These are phyloP conservation scores for Fusarium succisae DNA, from an alignment of 2,329 filamentous ascomycete species.

Conservation along the genomic window DNA sequence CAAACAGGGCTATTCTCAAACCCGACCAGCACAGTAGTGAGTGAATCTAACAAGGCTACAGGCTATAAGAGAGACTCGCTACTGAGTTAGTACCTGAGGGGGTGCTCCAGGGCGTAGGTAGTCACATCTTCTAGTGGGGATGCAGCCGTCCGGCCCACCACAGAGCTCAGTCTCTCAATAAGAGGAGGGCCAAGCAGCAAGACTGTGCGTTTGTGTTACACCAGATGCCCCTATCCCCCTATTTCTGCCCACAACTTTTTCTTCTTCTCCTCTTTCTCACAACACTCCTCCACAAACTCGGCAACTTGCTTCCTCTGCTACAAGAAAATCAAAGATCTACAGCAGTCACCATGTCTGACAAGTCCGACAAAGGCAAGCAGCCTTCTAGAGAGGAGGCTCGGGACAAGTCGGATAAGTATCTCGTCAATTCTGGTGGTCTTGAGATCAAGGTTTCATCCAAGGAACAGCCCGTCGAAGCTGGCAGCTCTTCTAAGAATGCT, in stretches of 20 bases:
- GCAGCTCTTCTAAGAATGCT: not conserved
- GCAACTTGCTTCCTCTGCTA: not conserved
- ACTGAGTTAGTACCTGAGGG: too few relatives aligned
- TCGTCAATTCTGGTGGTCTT: not conserved
- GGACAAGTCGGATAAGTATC: not conserved
- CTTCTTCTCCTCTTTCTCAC: not conserved
- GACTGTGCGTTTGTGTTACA: not conserved
- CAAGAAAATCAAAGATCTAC: not conserved
- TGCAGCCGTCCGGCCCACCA: not conserved
- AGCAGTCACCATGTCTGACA: not conserved
- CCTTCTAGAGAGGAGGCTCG: not conserved
- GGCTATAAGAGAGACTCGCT: too few relatives aligned
- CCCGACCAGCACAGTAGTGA: not conserved
- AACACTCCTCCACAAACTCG: not conserved
- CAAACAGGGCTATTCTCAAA: not conserved
- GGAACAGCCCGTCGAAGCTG: not conserved
- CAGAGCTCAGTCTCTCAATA: not conserved
- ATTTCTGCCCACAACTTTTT: not conserved
- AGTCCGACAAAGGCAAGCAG: not conserved
- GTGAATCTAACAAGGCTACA: rapidly evolving
- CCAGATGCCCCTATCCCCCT: not conserved
- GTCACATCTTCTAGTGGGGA: not conserved
- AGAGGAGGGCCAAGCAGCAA: not conserved
- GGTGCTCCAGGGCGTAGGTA: too few relatives aligned
- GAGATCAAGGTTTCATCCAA: not conserved